Conservation (phyloP, 2,329 filamentous ascomycete genomes). For the Penicillium thymicola region DNA sequence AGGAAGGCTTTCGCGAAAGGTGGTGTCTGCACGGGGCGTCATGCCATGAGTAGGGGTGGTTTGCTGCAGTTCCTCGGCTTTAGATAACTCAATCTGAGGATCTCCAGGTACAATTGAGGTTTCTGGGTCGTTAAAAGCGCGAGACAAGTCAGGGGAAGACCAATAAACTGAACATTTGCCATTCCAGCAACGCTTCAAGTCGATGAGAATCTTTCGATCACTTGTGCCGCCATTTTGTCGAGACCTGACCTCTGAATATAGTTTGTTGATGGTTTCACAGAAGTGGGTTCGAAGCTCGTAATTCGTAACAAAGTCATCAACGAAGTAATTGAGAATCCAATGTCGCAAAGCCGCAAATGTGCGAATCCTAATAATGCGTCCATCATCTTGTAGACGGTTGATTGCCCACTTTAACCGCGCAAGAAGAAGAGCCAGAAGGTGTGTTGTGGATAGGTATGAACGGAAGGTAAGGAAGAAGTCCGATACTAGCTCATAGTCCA, state of each 20-base stretch:
- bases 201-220: conserved; percentile 81
- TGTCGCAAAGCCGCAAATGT: conserved; percentile 94
- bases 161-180: conserved; percentile 86
- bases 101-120: conserved; percentile 73
- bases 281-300: conserved; percentile 72
- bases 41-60: neutral
- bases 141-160: conserved; percentile 68
- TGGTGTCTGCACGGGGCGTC: conserved; percentile 7
- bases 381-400: conserved; percentile 72
- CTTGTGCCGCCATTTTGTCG: conserved; percentile 55
- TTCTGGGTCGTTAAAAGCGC: conserved; percentile 57
- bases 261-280: conserved; percentile 71
- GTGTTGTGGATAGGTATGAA: conserved; percentile 72
- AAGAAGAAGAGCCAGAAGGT: conserved; percentile 79
- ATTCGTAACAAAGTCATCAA: conserved; percentile 84
- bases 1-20: conserved; percentile 18
- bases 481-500: conserved; percentile 94
- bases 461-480: conserved; percentile 98
- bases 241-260: conserved; percentile 53
- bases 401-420: conserved; percentile 86
- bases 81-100: conserved; percentile 56
- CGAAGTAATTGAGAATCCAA: conserved; percentile 97
- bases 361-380: conserved; percentile 89
- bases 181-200: conserved; percentile 97
- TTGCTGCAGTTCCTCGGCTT: conserved; percentile 18